A percentile compares a stretch with the other conserved stretches of the same genome.
phyloP scores from a whole-genome alignment of 805 yeast species.

The Kregervanrija fluxuum region DNA sequence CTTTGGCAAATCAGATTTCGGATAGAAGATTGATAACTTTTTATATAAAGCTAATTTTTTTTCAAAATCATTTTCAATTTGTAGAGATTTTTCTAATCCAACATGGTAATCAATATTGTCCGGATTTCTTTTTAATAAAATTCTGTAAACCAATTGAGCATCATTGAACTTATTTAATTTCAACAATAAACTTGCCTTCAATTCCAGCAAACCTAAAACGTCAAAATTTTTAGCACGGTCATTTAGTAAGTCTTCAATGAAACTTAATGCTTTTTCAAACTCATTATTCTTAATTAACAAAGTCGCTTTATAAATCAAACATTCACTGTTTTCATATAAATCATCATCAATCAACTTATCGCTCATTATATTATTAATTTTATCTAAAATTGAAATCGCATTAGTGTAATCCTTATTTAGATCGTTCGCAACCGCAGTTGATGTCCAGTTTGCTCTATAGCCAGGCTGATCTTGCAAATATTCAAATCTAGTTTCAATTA shows the following conservation, averaged over 20 bases:
- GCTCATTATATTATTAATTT: conserved; percentile 68
- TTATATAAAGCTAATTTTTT: conserved; percentile 58
- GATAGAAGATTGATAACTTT: conserved; percentile 62
- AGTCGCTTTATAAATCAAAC: conserved; percentile 63
- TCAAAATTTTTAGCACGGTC: conserved; percentile 7
- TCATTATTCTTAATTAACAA: conserved; percentile 60
- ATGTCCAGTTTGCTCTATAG: conserved; percentile 86
- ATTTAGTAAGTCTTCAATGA: conserved; percentile 34
- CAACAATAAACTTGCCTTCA: conserved; percentile 56
- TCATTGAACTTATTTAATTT: conserved; percentile 50
- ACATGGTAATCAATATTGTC: conserved; percentile 63
- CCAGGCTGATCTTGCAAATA: conserved; percentile 72
- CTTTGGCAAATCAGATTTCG: conserved; percentile 74
- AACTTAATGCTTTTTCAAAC: conserved; percentile 53
- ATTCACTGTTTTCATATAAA: conserved; percentile 73
- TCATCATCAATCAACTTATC: conserved; percentile 64
- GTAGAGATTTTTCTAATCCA: conserved; percentile 59
- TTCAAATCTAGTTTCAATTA: conserved; percentile 56
- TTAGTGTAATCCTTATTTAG: conserved; percentile 57
- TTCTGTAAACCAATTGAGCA: conserved; percentile 63
- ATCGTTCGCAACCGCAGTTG: conserved; percentile 79
- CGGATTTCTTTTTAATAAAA: conserved; percentile 76
- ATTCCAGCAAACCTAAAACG: conserved; percentile 49
- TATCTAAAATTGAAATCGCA: conserved; percentile 64
- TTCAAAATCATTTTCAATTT: conserved; percentile 37